phyloP scores from a whole-genome alignment of 225 moss, liverwort and hornwort species.

The Anthoceros angustus region DNA sequence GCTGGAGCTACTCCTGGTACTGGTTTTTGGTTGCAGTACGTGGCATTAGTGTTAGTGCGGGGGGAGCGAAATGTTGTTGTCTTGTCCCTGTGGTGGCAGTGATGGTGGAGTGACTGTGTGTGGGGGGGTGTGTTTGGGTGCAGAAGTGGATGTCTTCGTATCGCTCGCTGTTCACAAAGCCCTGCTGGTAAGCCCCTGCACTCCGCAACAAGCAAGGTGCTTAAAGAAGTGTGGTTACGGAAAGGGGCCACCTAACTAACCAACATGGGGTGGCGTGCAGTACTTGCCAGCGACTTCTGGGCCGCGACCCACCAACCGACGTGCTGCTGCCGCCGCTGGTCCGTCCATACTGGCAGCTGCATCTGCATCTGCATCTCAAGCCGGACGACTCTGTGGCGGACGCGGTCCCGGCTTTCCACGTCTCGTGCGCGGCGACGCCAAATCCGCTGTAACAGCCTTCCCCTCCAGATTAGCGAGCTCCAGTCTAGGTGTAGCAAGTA shows the following conservation, averaged over 20 bases:
- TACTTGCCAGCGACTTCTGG: slow-evolving; percentile 56
- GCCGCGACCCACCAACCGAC: slow-evolving; percentile 56
- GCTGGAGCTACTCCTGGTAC: slow-evolving; percentile 56
- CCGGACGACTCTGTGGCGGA: slow-evolving; percentile 22
- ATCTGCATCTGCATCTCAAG: slow-evolving; percentile 20
- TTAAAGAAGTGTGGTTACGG: neutral
- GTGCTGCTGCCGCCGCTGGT: slow-evolving; percentile 66
- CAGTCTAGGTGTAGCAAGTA: too few species aligned
- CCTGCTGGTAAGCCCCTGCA: slow-evolving; percentile 38
- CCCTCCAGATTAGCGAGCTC: too few species aligned
- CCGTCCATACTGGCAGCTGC: slow-evolving; percentile 33
- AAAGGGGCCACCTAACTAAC: neutral
- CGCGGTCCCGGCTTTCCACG: slow-evolving; percentile 36
- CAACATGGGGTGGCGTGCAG: slow-evolving; percentile 16
- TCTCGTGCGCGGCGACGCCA: slow-evolving; percentile 26
- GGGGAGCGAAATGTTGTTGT: neutral
- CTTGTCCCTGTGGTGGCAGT: neutral
- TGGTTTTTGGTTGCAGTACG: neutral
- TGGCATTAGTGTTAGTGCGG: neutral
- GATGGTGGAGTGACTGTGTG: neutral
- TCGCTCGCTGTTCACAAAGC: slow-evolving; percentile 51
- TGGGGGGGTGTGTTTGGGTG: neutral
- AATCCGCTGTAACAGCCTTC: too few species aligned
- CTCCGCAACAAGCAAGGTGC: neutral
- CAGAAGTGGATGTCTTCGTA: slow-evolving; percentile 65